These are phyloP conservation scores for Erysimum pusillum DNA, from an alignment of 441 rosid genomes.

Conservation along the genomic window DNA sequence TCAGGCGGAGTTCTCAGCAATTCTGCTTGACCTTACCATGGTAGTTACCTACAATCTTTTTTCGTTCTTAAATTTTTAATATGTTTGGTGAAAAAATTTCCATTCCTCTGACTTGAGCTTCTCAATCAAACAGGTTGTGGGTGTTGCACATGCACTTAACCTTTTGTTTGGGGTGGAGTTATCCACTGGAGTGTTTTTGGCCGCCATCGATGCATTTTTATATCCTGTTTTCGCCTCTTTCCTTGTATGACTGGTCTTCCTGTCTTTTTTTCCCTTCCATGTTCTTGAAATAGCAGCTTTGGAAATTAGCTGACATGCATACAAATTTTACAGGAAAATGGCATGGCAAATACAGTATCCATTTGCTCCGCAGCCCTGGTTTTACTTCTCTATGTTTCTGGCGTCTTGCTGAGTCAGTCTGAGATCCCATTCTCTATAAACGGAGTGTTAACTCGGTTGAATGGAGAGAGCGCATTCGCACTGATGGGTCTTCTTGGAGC, in stretches of 20 bases:
- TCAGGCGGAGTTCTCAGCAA: constrained; percentile 82
- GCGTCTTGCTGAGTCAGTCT: constrained; percentile 84
- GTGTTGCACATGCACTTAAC: constrained; percentile 92
- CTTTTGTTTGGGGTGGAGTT: constrained; percentile 86
- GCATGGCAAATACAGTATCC: constrained; percentile 64
- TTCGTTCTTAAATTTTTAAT: constrained; percentile 7
- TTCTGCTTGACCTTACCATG: constrained; percentile 84
- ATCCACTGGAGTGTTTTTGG: constrained; percentile 81
- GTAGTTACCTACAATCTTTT: constrained; percentile 52
- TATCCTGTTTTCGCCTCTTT: constrained; percentile 81
- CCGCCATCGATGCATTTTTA: constrained; percentile 83
- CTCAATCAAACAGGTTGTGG: constrained; percentile 72
- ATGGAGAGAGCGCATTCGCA: constrained; percentile 80
- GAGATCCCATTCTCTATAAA: constrained; percentile 73
- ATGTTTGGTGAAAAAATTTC: constrained; percentile 13
- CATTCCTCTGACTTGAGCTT: constrained; percentile 42
- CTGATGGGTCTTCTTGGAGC: constrained; percentile 99
- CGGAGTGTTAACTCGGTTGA: constrained; percentile 65
- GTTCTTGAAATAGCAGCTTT: constrained; percentile 18
- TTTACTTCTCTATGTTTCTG: constrained; percentile 69
- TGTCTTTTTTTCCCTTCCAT: not conserved
- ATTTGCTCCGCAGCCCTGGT: constrained; percentile 64
- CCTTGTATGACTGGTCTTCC: constrained; percentile 63
- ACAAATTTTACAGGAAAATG: constrained; percentile 64
- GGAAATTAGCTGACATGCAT: constrained; percentile 26